These are phyloP conservation scores for Mucor piriformis DNA, from an alignment of 371 early-diverging fungal genomes.

Conservation along the genomic window DNA sequence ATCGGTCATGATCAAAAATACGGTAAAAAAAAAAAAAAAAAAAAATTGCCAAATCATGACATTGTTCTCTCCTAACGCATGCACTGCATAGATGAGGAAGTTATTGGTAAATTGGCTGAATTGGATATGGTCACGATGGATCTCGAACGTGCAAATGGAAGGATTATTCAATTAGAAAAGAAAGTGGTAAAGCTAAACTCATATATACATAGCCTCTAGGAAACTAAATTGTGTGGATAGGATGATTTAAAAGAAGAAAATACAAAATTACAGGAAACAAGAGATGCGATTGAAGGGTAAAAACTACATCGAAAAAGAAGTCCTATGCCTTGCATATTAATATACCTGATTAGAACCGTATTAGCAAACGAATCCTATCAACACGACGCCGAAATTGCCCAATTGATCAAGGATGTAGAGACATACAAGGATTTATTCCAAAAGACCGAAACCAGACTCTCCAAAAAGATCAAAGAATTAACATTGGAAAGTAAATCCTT, in stretches of 20 bases:
- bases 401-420: slow-evolving; percentile 60
- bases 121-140: slow-evolving; percentile 85
- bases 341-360: neutral
- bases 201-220: no score
- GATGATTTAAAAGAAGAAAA: slow-evolving; percentile 55
- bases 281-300: slow-evolving; percentile 24
- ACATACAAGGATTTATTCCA: slow-evolving; percentile 49
- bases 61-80: neutral
- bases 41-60: neutral
- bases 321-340: no score
- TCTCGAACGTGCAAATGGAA: slow-evolving; percentile 78
- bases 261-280: slow-evolving; percentile 31
- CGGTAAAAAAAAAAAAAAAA: slow-evolving; percentile 34
- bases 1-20: slow-evolving; percentile 75
- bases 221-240: no score
- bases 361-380: slow-evolving; percentile 9
- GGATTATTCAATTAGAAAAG: slow-evolving; percentile 70
- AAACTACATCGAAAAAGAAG: no score
- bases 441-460: slow-evolving; percentile 46
- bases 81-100: slow-evolving; percentile 74
- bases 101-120: slow-evolving; percentile 84
- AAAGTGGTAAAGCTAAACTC: slow-evolving; percentile 55
- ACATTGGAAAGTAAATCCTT: slow-evolving; percentile 46
- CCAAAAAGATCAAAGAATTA: slow-evolving; percentile 57
- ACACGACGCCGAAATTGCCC: slow-evolving; percentile 50